Conservation (phyloP, 2,329 filamentous ascomycete genomes). For the Ophiostoma tasmaniense region DNA sequence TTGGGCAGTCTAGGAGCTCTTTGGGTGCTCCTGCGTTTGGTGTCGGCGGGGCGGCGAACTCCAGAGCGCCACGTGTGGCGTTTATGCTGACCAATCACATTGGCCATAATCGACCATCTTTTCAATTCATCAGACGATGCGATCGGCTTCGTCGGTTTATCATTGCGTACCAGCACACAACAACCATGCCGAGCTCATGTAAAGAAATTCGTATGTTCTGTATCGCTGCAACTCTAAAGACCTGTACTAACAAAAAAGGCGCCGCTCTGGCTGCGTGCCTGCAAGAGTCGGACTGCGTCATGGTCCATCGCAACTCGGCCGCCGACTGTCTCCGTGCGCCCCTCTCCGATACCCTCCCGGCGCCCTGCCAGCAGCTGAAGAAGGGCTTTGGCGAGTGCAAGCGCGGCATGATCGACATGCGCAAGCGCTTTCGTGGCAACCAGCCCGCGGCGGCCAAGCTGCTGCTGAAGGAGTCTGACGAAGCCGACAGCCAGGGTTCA, state of each 20-base stretch:
- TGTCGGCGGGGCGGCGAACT: background rate
- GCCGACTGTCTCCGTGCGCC: constrained; percentile 82
- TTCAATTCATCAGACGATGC: constrained; percentile 7
- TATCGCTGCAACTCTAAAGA: background rate
- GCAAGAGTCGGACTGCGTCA: constrained; percentile 92
- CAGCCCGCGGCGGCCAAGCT: constrained; percentile 64
- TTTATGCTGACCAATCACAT: background rate
- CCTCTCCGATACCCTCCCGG: constrained; percentile 71
- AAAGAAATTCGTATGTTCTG: constrained; percentile 77
- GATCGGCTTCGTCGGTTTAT: background rate
- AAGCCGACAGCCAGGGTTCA: background rate
- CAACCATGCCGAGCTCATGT: constrained; percentile 76
- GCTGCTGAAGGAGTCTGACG: constrained; percentile 26
- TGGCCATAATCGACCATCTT: background rate
- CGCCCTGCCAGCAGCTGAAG: constrained; percentile 84
- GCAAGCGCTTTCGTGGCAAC: constrained; percentile 94
- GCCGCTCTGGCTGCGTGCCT: constrained; percentile 89
- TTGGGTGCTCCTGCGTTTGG: background rate
- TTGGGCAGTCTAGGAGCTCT: background rate
- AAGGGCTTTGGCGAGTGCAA: constrained; percentile 93
- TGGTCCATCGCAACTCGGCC: constrained; percentile 79
- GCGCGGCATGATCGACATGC: constrained; percentile 95
- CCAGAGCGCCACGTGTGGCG: background rate
- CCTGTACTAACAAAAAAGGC: constrained; percentile 43
- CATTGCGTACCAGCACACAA: background rate